phyloP scores from a whole-genome alignment of 768 basidiomycete species.

The Podaxis sp. region DNA sequence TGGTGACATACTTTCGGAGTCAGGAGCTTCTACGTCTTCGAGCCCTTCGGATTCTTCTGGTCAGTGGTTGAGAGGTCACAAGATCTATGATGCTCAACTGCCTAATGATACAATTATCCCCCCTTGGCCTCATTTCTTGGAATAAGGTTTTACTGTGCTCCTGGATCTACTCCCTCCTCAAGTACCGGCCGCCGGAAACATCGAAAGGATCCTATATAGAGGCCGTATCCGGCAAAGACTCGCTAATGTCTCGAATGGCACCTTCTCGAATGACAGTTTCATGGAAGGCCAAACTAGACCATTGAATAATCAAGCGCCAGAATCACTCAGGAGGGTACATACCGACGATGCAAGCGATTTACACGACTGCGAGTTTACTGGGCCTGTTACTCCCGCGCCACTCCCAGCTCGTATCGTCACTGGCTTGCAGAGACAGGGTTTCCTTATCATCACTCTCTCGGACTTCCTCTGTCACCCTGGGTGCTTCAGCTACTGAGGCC shows the following conservation, averaged over 20 bases:
- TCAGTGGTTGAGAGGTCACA: not conserved
- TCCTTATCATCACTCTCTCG: not conserved
- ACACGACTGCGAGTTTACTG: no score
- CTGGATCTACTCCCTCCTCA: not conserved
- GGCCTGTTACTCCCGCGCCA: not conserved
- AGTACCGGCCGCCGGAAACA: not conserved
- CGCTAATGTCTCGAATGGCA: not conserved
- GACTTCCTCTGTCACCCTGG: not conserved
- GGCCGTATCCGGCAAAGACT: not conserved
- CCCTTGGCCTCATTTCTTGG: not conserved
- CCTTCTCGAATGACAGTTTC: not conserved
- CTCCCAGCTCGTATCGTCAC: not conserved
- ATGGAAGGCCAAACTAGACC: not conserved
- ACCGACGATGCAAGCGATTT: not conserved
- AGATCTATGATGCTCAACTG: not conserved
- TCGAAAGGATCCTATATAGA: not conserved
- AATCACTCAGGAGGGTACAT: not conserved
- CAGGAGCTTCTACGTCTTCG: not conserved
- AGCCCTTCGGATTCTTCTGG: not conserved
- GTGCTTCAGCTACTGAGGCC: not conserved
- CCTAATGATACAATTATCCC: not conserved
- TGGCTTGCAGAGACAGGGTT: not conserved
- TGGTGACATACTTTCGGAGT: not conserved
- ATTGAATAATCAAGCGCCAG: not conserved
- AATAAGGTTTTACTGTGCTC: no score